Conservation (phyloP, 345 rosid genomes). For the Syzygium jambos region DNA sequence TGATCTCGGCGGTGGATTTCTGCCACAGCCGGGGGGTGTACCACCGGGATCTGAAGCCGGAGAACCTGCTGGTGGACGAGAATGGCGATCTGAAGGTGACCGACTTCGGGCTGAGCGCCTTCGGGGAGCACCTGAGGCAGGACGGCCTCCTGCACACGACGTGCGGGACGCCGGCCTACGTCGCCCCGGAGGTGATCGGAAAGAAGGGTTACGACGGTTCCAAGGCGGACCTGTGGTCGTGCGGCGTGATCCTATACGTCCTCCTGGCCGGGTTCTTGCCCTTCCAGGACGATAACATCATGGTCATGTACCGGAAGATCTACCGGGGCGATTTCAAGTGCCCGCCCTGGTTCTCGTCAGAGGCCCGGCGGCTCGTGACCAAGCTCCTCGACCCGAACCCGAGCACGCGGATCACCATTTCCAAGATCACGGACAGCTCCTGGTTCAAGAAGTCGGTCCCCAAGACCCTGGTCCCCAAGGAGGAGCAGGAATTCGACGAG, state of each 20-base stretch:
- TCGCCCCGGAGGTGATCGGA: constrained; percentile 49
- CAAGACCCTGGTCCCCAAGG: constrained; percentile 13
- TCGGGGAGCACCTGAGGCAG: constrained; percentile 69
- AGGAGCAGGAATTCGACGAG: constrained; percentile 17
- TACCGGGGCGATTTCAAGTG: constrained; percentile 20
- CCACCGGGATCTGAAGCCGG: constrained; percentile 89
- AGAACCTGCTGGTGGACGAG: constrained; percentile 69
- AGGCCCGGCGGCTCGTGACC: constrained; percentile 47
- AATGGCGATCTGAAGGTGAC: constrained; percentile 78
- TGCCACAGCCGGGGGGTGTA: constrained; percentile 94
- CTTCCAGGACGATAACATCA: constrained; percentile 21
- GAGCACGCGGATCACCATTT: constrained; percentile 30
- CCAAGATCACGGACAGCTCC: constrained; percentile 57
- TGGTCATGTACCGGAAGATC: constrained; percentile 21
- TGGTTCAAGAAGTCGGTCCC: constrained; percentile 69
- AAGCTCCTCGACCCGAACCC: constrained; percentile 92
- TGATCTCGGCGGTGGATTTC: constrained; percentile 83
- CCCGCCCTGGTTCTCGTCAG: constrained; percentile 24
- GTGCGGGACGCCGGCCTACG: constrained; percentile 92
- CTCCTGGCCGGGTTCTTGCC: constrained; percentile 30
- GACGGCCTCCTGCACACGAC: constrained; percentile 82
- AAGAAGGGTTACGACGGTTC: constrained; percentile 24
- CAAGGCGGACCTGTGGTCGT: constrained; percentile 30
- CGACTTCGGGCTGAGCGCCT: constrained; percentile 85
- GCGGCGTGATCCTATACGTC: constrained; percentile 21